phyloP scores from a whole-genome alignment of 23 red algal genomes.

The Rhodosorus marinus region DNA sequence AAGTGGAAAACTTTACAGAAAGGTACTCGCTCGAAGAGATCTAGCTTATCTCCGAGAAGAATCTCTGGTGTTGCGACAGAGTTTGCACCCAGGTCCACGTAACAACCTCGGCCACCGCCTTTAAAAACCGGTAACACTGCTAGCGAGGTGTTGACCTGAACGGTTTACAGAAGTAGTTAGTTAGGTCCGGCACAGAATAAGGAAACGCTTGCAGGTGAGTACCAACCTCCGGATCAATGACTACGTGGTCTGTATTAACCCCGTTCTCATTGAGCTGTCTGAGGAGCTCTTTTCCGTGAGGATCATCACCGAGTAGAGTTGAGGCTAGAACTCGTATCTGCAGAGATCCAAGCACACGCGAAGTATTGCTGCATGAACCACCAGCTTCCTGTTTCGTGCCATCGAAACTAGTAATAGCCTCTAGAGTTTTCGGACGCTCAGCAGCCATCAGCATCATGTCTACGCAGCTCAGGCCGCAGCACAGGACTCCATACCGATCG shows the following conservation, averaged over 20 bases:
- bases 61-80: neutral
- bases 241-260: slow-evolving; percentile 13
- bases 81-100: slow-evolving; percentile 66
- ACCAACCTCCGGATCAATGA: too few relatives aligned
- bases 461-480: slow-evolving; percentile 49
- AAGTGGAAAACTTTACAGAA: slow-evolving; percentile 81
- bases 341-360: slow-evolving; percentile 11
- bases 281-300: slow-evolving; percentile 17
- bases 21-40: slow-evolving; percentile 1
- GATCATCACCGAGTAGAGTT: slow-evolving; percentile 24
- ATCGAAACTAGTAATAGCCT: slow-evolving; percentile 39
- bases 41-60: slow-evolving; percentile 1
- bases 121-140: slow-evolving; percentile 52
- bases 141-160: slow-evolving; percentile 22
- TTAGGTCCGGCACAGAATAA: neutral
- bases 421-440: slow-evolving; percentile 20
- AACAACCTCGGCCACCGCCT: slow-evolving; percentile 59
- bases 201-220: neutral
- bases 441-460: slow-evolving; percentile 45
- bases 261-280: slow-evolving; percentile 7
- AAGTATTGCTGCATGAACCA: slow-evolving; percentile 52
- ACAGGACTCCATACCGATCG: too few relatives aligned
- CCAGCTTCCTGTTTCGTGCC: slow-evolving; percentile 35
- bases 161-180: neutral
- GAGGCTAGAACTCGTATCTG: slow-evolving; percentile 6